Conservation (phyloP, 192 early-diverging fungal genomes). For the Backusella tarrabulga region DNA sequence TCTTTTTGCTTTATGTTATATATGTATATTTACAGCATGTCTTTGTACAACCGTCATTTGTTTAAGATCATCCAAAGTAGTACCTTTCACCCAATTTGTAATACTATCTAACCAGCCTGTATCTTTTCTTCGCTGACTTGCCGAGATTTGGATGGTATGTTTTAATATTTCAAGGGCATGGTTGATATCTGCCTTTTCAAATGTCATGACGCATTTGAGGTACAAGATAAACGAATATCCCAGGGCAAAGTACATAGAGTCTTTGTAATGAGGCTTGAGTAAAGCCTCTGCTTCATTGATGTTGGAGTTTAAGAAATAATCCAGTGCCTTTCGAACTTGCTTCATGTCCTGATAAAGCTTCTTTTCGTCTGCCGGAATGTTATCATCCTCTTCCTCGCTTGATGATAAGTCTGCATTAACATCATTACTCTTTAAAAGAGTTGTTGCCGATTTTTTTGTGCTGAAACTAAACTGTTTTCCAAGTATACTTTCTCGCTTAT, state of each 20-base stretch:
- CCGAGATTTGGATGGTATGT: conserved; percentile 60
- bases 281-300: conserved; percentile 69
- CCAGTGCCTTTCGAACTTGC: conserved; percentile 58
- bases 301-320: conserved; percentile 74
- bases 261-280: conserved; percentile 35
- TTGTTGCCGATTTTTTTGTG: background rate
- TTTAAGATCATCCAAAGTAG: conserved; percentile 44
- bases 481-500: background rate
- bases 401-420: background rate
- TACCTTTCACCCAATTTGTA: conserved; percentile 42
- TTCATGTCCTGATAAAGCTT: conserved; percentile 21
- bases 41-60: conserved; percentile 56
- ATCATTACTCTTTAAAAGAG: background rate
- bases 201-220: conserved; percentile 77
- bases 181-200: conserved; percentile 68
- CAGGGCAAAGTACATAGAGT: conserved; percentile 69
- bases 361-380: background rate
- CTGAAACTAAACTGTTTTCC: background rate
- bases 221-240: conserved; percentile 69
- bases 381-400: background rate
- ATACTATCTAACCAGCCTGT: conserved; percentile 48
- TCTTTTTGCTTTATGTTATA: conserved; percentile 17
- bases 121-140: conserved; percentile 59
- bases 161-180: conserved; percentile 59
- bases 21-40: conserved; percentile 50